Evolutionary conservation across 164 flowering plant genomes (phyloP).

Genomic region (Sedum album): DNA sequence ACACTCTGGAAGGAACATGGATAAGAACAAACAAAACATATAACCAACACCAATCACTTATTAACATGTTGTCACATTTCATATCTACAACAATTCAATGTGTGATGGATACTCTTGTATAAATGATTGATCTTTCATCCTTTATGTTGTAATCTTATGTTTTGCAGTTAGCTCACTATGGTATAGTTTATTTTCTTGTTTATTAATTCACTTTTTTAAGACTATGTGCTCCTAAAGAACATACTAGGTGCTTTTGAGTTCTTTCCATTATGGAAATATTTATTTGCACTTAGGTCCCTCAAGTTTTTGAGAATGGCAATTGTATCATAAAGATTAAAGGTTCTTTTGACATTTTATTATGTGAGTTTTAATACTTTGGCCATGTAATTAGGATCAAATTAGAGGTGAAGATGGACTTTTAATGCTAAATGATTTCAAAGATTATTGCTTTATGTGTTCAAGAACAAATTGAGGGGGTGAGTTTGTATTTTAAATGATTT

Average conservation of each 20-base stretch:
- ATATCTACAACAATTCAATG: neutral
- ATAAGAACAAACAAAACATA: neutral
- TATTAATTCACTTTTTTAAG: too few species aligned
- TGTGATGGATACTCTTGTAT: neutral
- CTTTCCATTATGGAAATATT: too few species aligned
- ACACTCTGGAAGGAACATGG: neutral
- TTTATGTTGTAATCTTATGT: neutral
- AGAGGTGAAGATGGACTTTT: neutral
- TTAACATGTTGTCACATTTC: neutral
- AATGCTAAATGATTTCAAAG: neutral
- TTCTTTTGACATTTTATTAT: neutral
- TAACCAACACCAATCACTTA: neutral
- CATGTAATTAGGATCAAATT: neutral
- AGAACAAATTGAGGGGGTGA: neutral
- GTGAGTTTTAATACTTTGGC: neutral
- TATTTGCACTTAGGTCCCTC: too few species aligned
- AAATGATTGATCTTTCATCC: neutral
- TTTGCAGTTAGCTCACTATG: neutral
- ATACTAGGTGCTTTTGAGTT: too few species aligned
- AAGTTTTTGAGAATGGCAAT: too few species aligned
- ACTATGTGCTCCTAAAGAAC: too few species aligned
- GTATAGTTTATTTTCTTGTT: too few species aligned
- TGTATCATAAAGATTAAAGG: too few species aligned
- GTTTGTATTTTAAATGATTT: neutral
- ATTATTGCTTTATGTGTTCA: neutral